Base-by-base conservation (phyloP, 495 filamentous ascomycete genomes). In the Lophiostoma macrostomum region DNA sequence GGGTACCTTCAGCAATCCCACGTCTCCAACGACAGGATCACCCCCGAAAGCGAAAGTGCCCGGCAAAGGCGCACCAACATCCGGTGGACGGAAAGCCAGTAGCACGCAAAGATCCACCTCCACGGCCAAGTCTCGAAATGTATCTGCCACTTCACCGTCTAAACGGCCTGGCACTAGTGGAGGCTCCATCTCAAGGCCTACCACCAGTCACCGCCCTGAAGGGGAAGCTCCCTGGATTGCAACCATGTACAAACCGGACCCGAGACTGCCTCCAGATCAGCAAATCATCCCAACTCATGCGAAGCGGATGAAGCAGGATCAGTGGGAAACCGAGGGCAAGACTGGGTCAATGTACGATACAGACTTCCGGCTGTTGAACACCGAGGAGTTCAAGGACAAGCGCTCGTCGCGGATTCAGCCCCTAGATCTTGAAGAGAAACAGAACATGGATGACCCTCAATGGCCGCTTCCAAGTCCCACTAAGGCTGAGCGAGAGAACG, bases 191-290 rank as follows among this genome's bases (percentile, higher is more conserved):
- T 69, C 66, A 74, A 72, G 76, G 80, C 72, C 69, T 64, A 64
- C 75, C 75, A 69, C 76, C 75, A 70, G 66, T 76, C 67, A 75
- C 58, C 80, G 84, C 28, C 91, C 90, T 11, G 94, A 97, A 72
- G 94, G 93, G 13, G 91, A 96, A 43, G 86, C 93, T 6, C 94
- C 94, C 30, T 97, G 94, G 93, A 80, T 96, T 69, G 83, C 90
- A 14, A 84, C 84, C 0, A 93, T 94, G 74, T 98, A 95, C 68
- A 94, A 93, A 63, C 94, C 93, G 2, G 93, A 98, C 67, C 93
- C 93, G 30, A 83, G 90, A 31, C 78, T 98, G 12, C 93, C 93
- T 31, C 93, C 89, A 11, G 93, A 98, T 50, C 87, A 97, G 68
- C 93, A 98, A 66, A 80, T 98, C 44, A 80, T 98, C 14, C 93